These are phyloP conservation scores for Termitomyces heimii DNA, from an alignment of 768 basidiomycete genomes.

Conservation along the genomic window DNA sequence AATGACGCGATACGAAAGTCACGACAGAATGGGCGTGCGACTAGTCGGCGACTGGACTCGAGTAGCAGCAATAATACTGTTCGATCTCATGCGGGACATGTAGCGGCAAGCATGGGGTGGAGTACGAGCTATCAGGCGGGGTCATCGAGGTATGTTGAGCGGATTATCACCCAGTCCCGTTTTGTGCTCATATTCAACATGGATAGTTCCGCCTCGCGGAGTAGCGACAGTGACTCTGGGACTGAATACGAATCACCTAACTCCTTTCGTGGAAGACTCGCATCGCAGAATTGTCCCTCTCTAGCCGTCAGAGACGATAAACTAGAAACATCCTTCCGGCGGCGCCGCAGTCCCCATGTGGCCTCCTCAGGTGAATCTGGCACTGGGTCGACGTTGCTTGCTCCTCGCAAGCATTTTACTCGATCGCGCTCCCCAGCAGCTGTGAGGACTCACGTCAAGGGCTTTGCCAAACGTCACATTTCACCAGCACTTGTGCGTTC, in stretches of 20 bases:
- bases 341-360: slow-evolving; percentile 24
- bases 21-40: slow-evolving; percentile 25
- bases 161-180: background rate
- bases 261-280: slow-evolving; percentile 37
- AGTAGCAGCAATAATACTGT: slow-evolving; percentile 17
- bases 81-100: slow-evolving; percentile 16
- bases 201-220: slow-evolving; percentile 43
- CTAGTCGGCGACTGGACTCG: slow-evolving; percentile 30
- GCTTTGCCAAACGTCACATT: slow-evolving; percentile 20
- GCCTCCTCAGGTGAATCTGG: slow-evolving; percentile 35
- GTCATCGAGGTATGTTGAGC: slow-evolving; percentile 60
- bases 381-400: slow-evolving; percentile 24
- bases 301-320: slow-evolving; percentile 17
- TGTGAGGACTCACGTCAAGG: slow-evolving; percentile 29
- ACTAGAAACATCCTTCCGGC: slow-evolving; percentile 21
- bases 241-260: slow-evolving; percentile 43
- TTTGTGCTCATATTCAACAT: background rate
- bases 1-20: slow-evolving; percentile 38
- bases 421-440: slow-evolving; percentile 73
- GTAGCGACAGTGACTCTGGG: slow-evolving; percentile 51
- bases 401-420: slow-evolving; percentile 47
- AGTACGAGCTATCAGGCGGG: slow-evolving; percentile 87
- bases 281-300: slow-evolving; percentile 23
- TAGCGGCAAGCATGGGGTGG: slow-evolving; percentile 48
- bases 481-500: slow-evolving; percentile 40